Percentiles rank a stretch among this genome's conserved stretches.
phyloP scores from a whole-genome alignment of 345 rosid species.

The Hypericum androsaemum region DNA sequence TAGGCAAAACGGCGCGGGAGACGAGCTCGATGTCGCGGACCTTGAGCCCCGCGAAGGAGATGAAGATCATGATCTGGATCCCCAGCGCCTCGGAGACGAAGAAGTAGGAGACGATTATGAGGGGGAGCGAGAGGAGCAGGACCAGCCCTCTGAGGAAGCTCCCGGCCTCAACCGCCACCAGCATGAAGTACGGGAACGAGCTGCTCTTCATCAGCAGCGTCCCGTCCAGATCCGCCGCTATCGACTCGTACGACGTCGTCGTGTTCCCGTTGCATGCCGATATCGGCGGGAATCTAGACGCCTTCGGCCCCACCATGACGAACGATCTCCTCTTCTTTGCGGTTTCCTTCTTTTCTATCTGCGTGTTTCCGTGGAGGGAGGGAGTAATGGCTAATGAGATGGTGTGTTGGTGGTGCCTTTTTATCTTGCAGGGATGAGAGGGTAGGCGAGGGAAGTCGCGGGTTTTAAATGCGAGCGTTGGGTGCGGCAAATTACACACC shows the following conservation, averaged over 20 bases:
- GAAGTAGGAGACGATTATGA: conserved; percentile 53
- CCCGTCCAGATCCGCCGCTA: conserved; percentile 93
- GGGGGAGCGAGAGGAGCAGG: conserved; percentile 65
- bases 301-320: neutral
- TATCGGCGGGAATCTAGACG: conserved; percentile 42
- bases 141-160: conserved; percentile 73
- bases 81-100: conserved; percentile 80
- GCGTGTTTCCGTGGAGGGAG: neutral
- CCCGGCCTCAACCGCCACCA: conserved; percentile 83
- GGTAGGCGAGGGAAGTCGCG: conserved; percentile 24
- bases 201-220: conserved; percentile 71
- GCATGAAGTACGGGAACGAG: conserved; percentile 90
- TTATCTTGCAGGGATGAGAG: neutral
- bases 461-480: conserved; percentile 48
- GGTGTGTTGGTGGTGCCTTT: too few relatives aligned
- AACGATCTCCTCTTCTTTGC: neutral
- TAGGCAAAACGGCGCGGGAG: conserved; percentile 80
- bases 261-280: conserved; percentile 28
- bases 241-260: conserved; percentile 32
- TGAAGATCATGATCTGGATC: conserved; percentile 77
- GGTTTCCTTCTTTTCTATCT: neutral
- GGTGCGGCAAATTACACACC: conserved; percentile 19
- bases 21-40: conserved; percentile 80
- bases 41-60: conserved; percentile 74
- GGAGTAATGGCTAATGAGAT: neutral